phyloP scores from a whole-genome alignment of 768 basidiomycete genomes.

The Mycena crocata region DNA sequence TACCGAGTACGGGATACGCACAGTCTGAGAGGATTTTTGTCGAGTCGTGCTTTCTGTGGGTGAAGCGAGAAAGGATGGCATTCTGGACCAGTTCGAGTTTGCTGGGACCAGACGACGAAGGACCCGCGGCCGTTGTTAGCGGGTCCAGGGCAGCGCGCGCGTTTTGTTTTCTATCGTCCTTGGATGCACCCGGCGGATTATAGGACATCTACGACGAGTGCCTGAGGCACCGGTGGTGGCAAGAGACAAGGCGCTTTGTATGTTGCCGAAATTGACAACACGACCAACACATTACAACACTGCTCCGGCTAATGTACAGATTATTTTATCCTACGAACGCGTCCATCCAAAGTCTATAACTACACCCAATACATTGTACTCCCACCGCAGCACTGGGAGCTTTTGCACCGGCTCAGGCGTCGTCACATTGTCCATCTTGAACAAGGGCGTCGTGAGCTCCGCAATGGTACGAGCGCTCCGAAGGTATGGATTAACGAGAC shows the following conservation, averaged over 20 bases:
- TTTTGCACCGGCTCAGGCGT: conserved; percentile 31
- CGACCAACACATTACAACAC: neutral
- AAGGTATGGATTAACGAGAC: conserved; percentile 20
- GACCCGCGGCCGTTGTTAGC: conserved; percentile 46
- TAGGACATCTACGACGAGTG: conserved; percentile 49
- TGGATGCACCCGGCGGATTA: conserved; percentile 47
- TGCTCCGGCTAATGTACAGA: conserved; percentile 20
- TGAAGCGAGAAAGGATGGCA: conserved; percentile 78
- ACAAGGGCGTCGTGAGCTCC: conserved; percentile 1
- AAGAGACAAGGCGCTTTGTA: conserved; percentile 20
- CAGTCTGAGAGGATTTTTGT: conserved; percentile 80
- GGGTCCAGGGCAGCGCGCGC: conserved; percentile 54
- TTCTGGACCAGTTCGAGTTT: conserved; percentile 76
- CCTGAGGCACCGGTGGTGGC: conserved; percentile 7
- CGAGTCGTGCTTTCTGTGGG: conserved; percentile 74
- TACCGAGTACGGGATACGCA: conserved; percentile 50
- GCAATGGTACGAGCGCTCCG: conserved; percentile 9
- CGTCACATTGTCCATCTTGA: conserved; percentile 24
- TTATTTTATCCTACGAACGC: conserved; percentile 26
- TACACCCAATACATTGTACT: conserved; percentile 80
- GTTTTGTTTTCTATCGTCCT: conserved; percentile 51
- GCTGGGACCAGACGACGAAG: conserved; percentile 51
- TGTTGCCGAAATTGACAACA: neutral
- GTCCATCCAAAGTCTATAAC: conserved; percentile 84
- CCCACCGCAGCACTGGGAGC: conserved; percentile 52